phyloP scores from a whole-genome alignment of 768 basidiomycete species.

The Polyporus arcularius region DNA sequence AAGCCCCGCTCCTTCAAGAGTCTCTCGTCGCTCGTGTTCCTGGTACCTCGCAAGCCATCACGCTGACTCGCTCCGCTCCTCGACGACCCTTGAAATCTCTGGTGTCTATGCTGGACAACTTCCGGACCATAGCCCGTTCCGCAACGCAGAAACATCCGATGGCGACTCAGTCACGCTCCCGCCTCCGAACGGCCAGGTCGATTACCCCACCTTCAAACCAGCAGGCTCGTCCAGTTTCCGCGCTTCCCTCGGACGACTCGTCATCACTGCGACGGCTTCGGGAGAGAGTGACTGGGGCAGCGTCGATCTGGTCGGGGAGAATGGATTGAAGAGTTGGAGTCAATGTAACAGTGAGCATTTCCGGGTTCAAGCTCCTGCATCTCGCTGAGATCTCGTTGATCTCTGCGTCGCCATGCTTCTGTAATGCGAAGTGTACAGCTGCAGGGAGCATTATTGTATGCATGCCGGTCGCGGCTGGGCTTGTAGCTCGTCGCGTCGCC shows the following conservation, averaged over 20 bases:
- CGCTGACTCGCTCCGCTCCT: neutral
- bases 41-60: neutral
- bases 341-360: too few species aligned
- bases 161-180: neutral
- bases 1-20: neutral
- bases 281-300: neutral
- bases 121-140: slow-evolving; percentile 38
- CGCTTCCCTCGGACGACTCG: neutral
- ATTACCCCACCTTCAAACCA: neutral
- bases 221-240: neutral
- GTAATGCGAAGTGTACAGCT: too few species aligned
- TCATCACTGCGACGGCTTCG: neutral
- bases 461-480: too few species aligned
- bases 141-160: slow-evolving; percentile 20
- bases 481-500: too few species aligned
- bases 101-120: slow-evolving; percentile 36
- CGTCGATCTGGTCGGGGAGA: neutral
- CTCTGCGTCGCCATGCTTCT: neutral
- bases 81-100: slow-evolving; percentile 35
- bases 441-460: too few species aligned
- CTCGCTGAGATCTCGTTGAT: neutral
- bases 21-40: neutral
- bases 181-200: neutral
- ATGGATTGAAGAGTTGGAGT: too few species aligned
- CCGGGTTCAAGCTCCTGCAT: neutral